These are phyloP conservation scores for Aspergillus saccharolyticus DNA, from an alignment of 495 filamentous ascomycete genomes.

Conservation along the genomic window DNA sequence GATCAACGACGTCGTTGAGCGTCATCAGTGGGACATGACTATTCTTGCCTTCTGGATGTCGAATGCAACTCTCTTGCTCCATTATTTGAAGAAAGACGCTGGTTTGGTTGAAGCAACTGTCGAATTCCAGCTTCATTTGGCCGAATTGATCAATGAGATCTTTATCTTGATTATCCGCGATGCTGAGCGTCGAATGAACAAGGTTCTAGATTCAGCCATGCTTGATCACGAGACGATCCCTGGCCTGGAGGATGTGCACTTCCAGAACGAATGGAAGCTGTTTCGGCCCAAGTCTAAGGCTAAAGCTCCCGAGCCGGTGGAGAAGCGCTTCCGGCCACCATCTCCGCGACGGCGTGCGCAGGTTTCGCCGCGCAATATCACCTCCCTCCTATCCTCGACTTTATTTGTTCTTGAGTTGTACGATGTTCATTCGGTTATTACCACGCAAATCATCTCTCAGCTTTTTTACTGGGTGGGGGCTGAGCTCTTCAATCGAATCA, in stretches of 20 bases:
- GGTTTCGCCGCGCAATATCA: slow-evolving; percentile 88
- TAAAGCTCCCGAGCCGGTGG: slow-evolving; percentile 75
- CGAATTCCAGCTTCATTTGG: slow-evolving; percentile 86
- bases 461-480: slow-evolving; percentile 95
- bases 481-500: slow-evolving; percentile 96
- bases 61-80: slow-evolving; percentile 88
- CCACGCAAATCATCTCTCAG: slow-evolving; percentile 84
- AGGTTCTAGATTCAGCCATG: slow-evolving; percentile 87
- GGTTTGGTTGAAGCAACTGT: slow-evolving; percentile 77
- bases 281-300: slow-evolving; percentile 85
- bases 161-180: slow-evolving; percentile 98
- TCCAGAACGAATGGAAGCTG: slow-evolving; percentile 97
- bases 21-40: slow-evolving; percentile 98
- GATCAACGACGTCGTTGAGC: slow-evolving; percentile 92
- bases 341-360: slow-evolving; percentile 93
- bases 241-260: slow-evolving; percentile 90
- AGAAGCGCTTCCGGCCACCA: slow-evolving; percentile 87
- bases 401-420: slow-evolving; percentile 97
- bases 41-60: slow-evolving; percentile 98
- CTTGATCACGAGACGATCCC: slow-evolving; percentile 98
- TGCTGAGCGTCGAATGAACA: slow-evolving; percentile 96
- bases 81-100: slow-evolving; percentile 93
- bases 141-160: slow-evolving; percentile 96
- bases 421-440: slow-evolving; percentile 97
- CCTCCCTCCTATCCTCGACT: slow-evolving; percentile 93